Conservation (phyloP, 805 yeast genomes). For the Pichia cephalocereana region DNA sequence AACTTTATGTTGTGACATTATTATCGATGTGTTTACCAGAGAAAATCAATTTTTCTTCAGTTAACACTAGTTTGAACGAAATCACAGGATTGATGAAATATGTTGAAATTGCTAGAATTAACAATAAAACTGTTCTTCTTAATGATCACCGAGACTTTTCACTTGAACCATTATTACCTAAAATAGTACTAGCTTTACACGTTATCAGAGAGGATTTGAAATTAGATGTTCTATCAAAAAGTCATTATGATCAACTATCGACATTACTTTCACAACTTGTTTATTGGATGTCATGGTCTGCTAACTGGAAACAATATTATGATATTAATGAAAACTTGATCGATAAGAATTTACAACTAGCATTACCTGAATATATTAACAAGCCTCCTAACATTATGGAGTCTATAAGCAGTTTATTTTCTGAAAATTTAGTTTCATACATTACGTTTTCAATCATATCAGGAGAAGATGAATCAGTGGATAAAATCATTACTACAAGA, state of each 20-base stretch:
- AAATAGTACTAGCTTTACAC: conserved; percentile 61
- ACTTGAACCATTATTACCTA: conserved; percentile 45
- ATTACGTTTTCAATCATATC: conserved; percentile 59
- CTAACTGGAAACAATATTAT: conserved; percentile 54
- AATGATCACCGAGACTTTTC: conserved; percentile 1
- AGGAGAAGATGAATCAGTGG: conserved; percentile 52
- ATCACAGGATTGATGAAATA: conserved; percentile 20
- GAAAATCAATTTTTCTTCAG: conserved; percentile 19
- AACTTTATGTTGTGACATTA: conserved; percentile 43
- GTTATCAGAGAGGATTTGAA: conserved; percentile 66
- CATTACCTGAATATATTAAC: conserved; percentile 36
- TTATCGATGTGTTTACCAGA: conserved; percentile 43
- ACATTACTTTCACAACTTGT: conserved; percentile 51
- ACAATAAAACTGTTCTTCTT: conserved; percentile 2
- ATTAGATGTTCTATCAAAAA: conserved; percentile 40
- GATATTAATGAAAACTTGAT: conserved; percentile 24
- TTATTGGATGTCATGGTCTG: conserved; percentile 68
- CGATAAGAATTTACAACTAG: conserved; percentile 33
- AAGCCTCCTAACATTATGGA: conserved; percentile 54
- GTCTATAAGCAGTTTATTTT: conserved; percentile 44
- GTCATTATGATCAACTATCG: conserved; percentile 35
- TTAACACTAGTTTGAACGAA: conserved; percentile 12
- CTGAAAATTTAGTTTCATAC: conserved; percentile 41
- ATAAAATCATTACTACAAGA: conserved; percentile 55
- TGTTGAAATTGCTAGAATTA: conserved; percentile 14